Evolutionary conservation across 2,329 filamentous ascomycete species (phyloP).

Genomic region (Curvularia sp.): DNA sequence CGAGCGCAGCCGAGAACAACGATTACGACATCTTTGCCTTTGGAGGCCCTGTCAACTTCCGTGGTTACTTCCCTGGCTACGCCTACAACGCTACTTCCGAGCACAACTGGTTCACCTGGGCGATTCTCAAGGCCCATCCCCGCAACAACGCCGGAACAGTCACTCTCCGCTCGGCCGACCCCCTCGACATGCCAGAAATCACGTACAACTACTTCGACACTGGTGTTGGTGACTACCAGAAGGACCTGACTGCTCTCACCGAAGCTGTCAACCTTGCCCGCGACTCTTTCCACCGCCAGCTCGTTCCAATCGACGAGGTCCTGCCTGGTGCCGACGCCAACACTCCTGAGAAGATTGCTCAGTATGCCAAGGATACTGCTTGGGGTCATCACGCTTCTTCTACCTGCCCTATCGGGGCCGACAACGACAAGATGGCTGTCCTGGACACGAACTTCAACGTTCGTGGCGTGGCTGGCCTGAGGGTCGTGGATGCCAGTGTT

Average conservation of each 20-base stretch:
- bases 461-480: slow-evolving; percentile 59
- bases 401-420: slow-evolving; percentile 64
- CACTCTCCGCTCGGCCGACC: slow-evolving; percentile 66
- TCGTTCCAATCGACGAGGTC: slow-evolving; percentile 53
- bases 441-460: slow-evolving; percentile 62
- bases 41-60: slow-evolving; percentile 63
- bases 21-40: slow-evolving; percentile 64
- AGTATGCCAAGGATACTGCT: slow-evolving; percentile 42
- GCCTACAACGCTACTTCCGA: slow-evolving; percentile 59
- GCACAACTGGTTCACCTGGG: slow-evolving; percentile 61
- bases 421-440: slow-evolving; percentile 60
- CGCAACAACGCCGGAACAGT: slow-evolving; percentile 69
- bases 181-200: slow-evolving; percentile 69
- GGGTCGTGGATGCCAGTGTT: slow-evolving; percentile 54
- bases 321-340: slow-evolving; percentile 58
- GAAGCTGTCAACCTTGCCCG: slow-evolving; percentile 63
- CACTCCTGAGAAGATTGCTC: slow-evolving; percentile 40
- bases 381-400: slow-evolving; percentile 64
- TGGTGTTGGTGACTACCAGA: slow-evolving; percentile 67
- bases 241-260: slow-evolving; percentile 61
- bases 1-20: slow-evolving; percentile 54
- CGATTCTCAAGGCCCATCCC: slow-evolving; percentile 68
- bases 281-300: slow-evolving; percentile 43
- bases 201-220: slow-evolving; percentile 52
- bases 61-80: slow-evolving; percentile 63